Evolutionary conservation across 257 asterid species (phyloP), one percentile per base, ranked within the genome.

Genomic region (Sherardia arvensis): DNA sequence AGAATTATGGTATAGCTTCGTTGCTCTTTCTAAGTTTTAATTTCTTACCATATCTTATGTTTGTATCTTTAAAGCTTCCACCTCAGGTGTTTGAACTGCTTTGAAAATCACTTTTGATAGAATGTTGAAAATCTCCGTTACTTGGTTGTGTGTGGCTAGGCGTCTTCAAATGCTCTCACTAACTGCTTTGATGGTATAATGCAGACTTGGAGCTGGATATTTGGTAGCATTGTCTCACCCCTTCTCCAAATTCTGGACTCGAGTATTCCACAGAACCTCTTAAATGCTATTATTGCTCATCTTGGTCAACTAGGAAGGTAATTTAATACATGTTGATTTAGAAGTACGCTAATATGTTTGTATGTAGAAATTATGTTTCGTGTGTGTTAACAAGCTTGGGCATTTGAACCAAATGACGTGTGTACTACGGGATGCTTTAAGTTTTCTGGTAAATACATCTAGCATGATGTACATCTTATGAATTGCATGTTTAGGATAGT

Each of bases 291-390:
- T 59, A 11, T 79, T 69, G 45, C 80, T 65, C 91, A 87, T 69
- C 82, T 89, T 56, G 94, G 95, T 62, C 95, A 87, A 77, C 83
- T 92, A 66, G 99, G 97, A 66, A 92, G 97, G 99, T 92, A 83
- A 47, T 43, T n/a, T n/a, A 17, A 36, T 53, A 29, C 59, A 58
- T 60, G 65, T 33, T 33, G 2, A 36, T 32, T 47, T 12, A 60
- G 5, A 9, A 53, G 9, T 10, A n/a, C 9, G 36, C 6, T 34
- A 4, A 4, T 9, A 21, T 59, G 27, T n/a, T 59, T 59, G 49
- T 32, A 59, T 59, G 7, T 33, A 32, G 7, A 20, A 1, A n/a
- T n/a, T n/a, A n/a, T 5, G 40, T 32, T 7, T n/a, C 12, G n/a
- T 33, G 12, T 27, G n/a, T 60, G n/a, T 40, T 32, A 38, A 20